Conservation (phyloP, 257 asterid species). For the Parsonsia alboflavescens region DNA sequence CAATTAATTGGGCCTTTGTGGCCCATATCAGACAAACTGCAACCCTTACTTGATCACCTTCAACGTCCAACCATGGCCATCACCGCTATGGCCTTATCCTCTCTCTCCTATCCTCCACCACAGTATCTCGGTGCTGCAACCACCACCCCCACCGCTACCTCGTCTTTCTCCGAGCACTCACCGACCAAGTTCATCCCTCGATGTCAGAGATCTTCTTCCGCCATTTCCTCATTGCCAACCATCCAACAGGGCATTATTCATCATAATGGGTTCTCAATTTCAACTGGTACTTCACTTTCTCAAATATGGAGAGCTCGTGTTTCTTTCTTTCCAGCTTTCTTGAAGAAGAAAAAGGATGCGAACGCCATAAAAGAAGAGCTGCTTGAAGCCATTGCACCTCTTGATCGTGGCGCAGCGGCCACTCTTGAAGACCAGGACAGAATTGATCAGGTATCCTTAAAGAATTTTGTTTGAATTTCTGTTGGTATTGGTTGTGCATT, state of each 20-base stretch:
- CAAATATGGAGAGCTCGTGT: slow-evolving; percentile 57
- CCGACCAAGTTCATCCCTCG: slow-evolving; percentile 17
- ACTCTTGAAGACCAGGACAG: slow-evolving; percentile 64
- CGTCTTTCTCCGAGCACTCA: slow-evolving; percentile 22
- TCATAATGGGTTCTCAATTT: slow-evolving; percentile 7
- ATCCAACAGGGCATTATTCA: slow-evolving; percentile 8
- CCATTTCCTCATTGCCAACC: slow-evolving; percentile 17
- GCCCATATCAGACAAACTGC: background rate
- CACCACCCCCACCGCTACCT: slow-evolving; percentile 5
- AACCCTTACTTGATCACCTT: background rate
- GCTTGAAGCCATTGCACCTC: slow-evolving; percentile 72
- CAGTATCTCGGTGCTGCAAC: slow-evolving; percentile 1
- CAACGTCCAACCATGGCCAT: slow-evolving; percentile 19
- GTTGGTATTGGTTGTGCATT: background rate
- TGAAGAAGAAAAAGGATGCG: slow-evolving; percentile 44
- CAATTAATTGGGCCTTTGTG: background rate
- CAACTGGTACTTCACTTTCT: slow-evolving; percentile 4
- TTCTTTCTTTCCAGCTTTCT: slow-evolving; percentile 63
- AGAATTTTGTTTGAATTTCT: background rate
- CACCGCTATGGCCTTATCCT: slow-evolving; percentile 58
- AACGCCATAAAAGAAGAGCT: slow-evolving; percentile 66
- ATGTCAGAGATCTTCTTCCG: slow-evolving; percentile 13
- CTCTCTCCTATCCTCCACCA: slow-evolving; percentile 36
- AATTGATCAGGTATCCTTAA: slow-evolving; percentile 45
- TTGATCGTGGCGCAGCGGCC: slow-evolving; percentile 94